Base-by-base conservation (phyloP, 352 stramenopile species). In the Plasmopara viticola region DNA sequence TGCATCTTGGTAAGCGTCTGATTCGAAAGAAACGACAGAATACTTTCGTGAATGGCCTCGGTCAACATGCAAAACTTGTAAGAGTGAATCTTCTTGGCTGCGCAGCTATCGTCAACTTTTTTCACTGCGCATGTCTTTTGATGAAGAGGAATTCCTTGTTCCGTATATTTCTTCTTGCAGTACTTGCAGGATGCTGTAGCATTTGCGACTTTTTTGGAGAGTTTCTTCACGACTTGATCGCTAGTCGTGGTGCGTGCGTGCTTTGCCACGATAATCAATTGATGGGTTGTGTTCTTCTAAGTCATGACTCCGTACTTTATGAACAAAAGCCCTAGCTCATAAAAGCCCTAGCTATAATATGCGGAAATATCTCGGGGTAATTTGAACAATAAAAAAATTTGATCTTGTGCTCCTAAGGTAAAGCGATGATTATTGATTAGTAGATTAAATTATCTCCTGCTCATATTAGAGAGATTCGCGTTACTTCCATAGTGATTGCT, bases 1-100 rank as follows among this genome's bases (percentile, higher is more conserved):
- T 72, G 63, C 38, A 71, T 44, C 50, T 71, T 71, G 13, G 51
- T 65, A 29, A 68, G 54, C 17, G 54, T 46, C 44, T 71, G 64
- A 35, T 72, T 69, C 29, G 44, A 33, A 18, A 72, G 41, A 30
- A 64, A 72, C 9, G 48, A 48, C 0, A 55, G 39, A 14, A 55
- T 37, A 9, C 52, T 14, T 17, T 60, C 45, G 28, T 63, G 47
- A 3, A 63, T 44, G 1, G 13, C 10, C 20, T 62, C 56, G 29
- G 58, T 58, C 5, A 55, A 6, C 29, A 67, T 47, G 25, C 34
- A 39, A 31, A 64, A 70, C 10, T 56, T 56, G 57, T 58, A 62
- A 1, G 41, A 15, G 18, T 31, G 37, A 8, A 44, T 28, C 18
- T 63, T 58, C 20, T 25, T 25, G 20, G 20, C 20, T 25, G 20